Percentiles rank a stretch among this genome's conserved stretches.
Conservation (phyloP, 257 asterid genomes). For the Ajuga chamaepitys region DNA sequence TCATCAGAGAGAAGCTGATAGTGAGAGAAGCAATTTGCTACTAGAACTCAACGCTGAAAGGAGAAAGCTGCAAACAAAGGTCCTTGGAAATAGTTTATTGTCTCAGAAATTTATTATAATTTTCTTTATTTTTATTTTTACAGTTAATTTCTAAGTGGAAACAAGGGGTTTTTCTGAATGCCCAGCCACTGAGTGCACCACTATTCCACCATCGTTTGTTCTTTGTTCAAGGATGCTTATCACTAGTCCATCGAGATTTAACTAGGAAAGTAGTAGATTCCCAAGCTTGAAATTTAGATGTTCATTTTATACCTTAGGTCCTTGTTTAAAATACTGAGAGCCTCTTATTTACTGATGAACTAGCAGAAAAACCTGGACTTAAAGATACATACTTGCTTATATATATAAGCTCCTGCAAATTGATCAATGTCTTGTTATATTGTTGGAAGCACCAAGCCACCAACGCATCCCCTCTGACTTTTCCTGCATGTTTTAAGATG, state of each 20-base stretch:
- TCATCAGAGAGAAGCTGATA: conserved; percentile 39
- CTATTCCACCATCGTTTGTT: not conserved
- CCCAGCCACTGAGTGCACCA: not conserved
- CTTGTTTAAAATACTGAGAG: not conserved
- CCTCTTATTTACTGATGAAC: not conserved
- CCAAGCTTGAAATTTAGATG: not conserved
- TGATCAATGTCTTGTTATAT: not conserved
- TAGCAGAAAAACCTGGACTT: not conserved
- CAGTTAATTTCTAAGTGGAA: not conserved
- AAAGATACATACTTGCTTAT: not conserved
- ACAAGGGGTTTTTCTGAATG: not conserved
- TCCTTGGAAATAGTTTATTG: conserved; percentile 11
- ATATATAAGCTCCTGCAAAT: not conserved
- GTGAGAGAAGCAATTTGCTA: conserved; percentile 30
- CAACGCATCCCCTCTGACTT: not conserved
- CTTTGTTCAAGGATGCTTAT: not conserved
- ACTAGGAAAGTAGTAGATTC: not conserved
- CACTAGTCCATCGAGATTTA: not conserved
- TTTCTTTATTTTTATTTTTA: not conserved
- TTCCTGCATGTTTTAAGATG: not conserved
- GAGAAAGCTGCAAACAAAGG: conserved; percentile 50
- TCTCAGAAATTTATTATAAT: no score
- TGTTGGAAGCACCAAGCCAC: not conserved
- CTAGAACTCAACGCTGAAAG: conserved; percentile 56
- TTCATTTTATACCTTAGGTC: not conserved